A percentile compares a stretch with the other conserved stretches of the same genome.
phyloP scores from a whole-genome alignment of 2,329 filamentous ascomycete genomes.

The Diaporthe sp. region DNA sequence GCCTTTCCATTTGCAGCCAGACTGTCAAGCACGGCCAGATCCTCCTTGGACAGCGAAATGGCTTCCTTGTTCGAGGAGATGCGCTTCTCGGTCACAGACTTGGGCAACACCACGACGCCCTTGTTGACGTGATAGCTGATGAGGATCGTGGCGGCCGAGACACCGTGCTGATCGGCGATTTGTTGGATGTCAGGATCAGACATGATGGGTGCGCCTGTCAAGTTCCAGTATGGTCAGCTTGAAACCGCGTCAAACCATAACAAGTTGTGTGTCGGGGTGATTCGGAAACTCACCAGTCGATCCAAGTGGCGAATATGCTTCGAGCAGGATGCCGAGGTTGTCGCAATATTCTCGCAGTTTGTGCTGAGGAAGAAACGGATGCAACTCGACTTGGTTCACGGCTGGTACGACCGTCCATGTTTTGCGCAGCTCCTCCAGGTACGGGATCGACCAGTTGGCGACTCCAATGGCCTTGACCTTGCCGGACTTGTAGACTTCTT shows the following conservation, averaged over 20 bases:
- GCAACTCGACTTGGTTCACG: slow-evolving; percentile 49
- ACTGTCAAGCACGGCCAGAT: slow-evolving; percentile 37
- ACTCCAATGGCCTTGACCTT: slow-evolving; percentile 43
- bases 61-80: slow-evolving; percentile 43
- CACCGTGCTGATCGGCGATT: slow-evolving; percentile 42
- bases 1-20: slow-evolving; percentile 51
- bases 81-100: slow-evolving; percentile 44
- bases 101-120: slow-evolving; percentile 44
- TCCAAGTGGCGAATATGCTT: slow-evolving; percentile 53
- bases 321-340: slow-evolving; percentile 51
- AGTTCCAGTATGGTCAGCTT: background rate
- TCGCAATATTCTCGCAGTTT: slow-evolving; percentile 53
- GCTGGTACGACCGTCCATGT: slow-evolving; percentile 40
- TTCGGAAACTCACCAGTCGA: slow-evolving; percentile 29
- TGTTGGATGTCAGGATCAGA: slow-evolving; percentile 37
- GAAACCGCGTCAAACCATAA: background rate
- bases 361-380: slow-evolving; percentile 55
- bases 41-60: slow-evolving; percentile 41
- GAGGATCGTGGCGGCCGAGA: slow-evolving; percentile 44
- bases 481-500: slow-evolving; percentile 34
- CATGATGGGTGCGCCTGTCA: slow-evolving; percentile 30
- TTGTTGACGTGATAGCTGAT: slow-evolving; percentile 45
- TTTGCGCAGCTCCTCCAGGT: slow-evolving; percentile 48
- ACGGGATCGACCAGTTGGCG: slow-evolving; percentile 49
- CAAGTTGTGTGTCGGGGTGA: too few species aligned